Evolutionary conservation across 108 stramenopile species (phyloP), one percentile per base, ranked within the genome.

Genomic region (Asterionellopsis glacialis): DNA sequence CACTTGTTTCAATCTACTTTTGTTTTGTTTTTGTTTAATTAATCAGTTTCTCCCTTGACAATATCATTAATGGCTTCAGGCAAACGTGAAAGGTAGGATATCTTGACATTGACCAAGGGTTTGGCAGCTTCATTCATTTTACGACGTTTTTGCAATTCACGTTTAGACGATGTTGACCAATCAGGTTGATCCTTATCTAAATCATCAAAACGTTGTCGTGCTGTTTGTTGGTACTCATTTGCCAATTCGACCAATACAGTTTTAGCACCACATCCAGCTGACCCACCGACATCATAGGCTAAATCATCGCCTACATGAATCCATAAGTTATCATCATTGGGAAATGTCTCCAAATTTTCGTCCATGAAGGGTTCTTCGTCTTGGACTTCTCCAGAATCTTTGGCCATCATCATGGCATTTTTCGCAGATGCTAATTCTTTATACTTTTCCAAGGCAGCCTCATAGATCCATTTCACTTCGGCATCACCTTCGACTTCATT

Each of bases 221-320:
- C 92, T 11, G 88, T 85, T 66, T 93, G 92, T 16, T 76, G 73
- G 41, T 82, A 77, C 51, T 80, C 68, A 16, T 81, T 76, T 7
- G 74, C 71, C 27, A 93, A 60, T 50, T 91, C 88, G 9, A 89
- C 68, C 41, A 90, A 66, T 59, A 94, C 85, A 12, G 93, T 94
- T 55, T 85, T 88, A 56, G 93, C 93, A 26, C 93, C 93, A 59
- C 87, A 85, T 7, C 70, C 67, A 7, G 87, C 75, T 47, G 75
- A 64, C 21, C 89, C 93, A 26, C 87, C 90, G 0, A 90, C 85
- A 76, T 94, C 93, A 60, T 88, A 91, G 0, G 89, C 87, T 61
- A 94, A 72, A 68, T 89, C 87, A 61, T 94, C 93, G 42, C 93
- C 93, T 10, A 91, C 82, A 64, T 94, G 93, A 56, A 91, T 77